Conservation (phyloP, 768 basidiomycete species). For the Rhizopogon vinicolor region DNA sequence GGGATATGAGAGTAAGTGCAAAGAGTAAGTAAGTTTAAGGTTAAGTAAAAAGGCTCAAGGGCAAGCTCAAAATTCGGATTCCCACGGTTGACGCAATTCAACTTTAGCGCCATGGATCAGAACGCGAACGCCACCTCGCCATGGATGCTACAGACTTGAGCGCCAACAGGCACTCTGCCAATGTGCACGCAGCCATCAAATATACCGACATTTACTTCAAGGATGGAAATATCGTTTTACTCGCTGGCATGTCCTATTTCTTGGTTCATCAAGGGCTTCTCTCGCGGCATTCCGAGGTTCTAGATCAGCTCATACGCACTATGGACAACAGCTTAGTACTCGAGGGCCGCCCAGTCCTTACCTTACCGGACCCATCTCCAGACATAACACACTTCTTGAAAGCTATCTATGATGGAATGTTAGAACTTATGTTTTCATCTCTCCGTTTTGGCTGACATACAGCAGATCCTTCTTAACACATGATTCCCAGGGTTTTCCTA, state of each 20-base stretch:
- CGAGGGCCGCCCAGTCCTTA: conserved; percentile 54
- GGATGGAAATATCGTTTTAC: conserved; percentile 67
- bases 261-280: conserved; percentile 66
- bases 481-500: conserved; percentile 46
- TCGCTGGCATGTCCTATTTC: conserved; percentile 56
- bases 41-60: neutral
- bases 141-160: conserved; percentile 36
- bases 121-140: neutral
- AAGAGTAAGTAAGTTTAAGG: neutral
- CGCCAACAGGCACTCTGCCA: conserved; percentile 34
- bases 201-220: conserved; percentile 57
- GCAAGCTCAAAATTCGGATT: conserved; percentile 6
- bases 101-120: neutral
- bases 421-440: conserved; percentile 22
- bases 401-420: conserved; percentile 72
- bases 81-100: conserved; percentile 3
- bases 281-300: conserved; percentile 53
- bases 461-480: conserved; percentile 43
- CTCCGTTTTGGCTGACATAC: conserved; percentile 11
- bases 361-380: conserved; percentile 49
- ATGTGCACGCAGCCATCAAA: conserved; percentile 25
- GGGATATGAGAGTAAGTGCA: neutral
- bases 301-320: conserved; percentile 36
- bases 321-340: conserved; percentile 25
- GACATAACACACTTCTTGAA: conserved; percentile 57